These are phyloP conservation scores for Lasiodiplodia sp. DNA, from an alignment of 2,329 filamentous ascomycete species.

Conservation along the genomic window DNA sequence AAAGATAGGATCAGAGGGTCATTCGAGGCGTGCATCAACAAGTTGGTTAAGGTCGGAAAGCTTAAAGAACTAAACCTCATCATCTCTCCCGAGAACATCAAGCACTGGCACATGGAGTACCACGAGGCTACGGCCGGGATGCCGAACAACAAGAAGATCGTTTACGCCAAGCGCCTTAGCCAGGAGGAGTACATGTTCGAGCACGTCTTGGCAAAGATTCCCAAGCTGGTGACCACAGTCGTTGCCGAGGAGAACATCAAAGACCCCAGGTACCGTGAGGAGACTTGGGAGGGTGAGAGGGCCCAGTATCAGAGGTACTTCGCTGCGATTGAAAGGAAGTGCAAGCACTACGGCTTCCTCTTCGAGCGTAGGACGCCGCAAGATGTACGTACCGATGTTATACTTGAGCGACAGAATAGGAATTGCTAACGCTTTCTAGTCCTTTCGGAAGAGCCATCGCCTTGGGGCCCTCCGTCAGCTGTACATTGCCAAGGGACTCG, in stretches of 20 bases:
- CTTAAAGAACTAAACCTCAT: slow-evolving; percentile 1
- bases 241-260: neutral
- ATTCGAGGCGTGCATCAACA: neutral
- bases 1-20: slow-evolving; percentile 2
- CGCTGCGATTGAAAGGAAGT: neutral
- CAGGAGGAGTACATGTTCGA: neutral
- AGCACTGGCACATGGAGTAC: neutral
- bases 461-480: neutral
- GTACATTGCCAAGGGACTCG: neutral
- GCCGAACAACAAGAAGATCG: neutral
- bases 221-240: neutral
- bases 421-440: neutral
- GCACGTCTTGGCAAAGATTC: neutral
- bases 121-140: neutral
- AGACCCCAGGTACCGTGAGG: neutral
- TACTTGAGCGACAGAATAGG: neutral
- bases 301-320: neutral
- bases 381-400: neutral
- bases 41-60: neutral
- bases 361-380: neutral
- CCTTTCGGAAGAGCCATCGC: neutral
- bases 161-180: slow-evolving; percentile 1
- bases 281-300: neutral
- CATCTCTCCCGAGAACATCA: neutral
- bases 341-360: neutral